A percentile compares a stretch with the other conserved stretches of the same genome.
Evolutionary conservation across 257 asterid species (phyloP).

Genomic region (Leonotis leonurus): DNA sequence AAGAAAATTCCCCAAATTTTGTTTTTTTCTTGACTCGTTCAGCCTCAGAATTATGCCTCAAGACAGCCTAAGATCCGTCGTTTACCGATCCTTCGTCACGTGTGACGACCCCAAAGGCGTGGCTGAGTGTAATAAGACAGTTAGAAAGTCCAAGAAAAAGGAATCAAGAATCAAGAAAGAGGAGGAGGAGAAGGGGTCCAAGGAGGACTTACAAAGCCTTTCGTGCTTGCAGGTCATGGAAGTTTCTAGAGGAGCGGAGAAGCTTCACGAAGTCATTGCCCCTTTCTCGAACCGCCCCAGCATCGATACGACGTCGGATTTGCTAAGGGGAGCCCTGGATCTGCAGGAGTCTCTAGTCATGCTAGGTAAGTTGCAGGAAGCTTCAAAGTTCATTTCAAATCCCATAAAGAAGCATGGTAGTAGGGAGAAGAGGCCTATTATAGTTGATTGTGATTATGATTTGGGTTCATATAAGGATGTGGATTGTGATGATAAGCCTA

Average conservation of each 20-base stretch:
- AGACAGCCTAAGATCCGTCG: constrained; percentile 51
- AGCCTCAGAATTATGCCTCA: constrained; percentile 42
- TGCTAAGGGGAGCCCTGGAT: constrained; percentile 63
- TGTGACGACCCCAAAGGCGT: constrained; percentile 77
- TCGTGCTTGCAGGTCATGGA: constrained; percentile 53
- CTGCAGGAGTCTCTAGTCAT: constrained; percentile 50
- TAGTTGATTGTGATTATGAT: too few species aligned
- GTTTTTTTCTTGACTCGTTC: too few species aligned
- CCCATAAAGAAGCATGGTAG: neutral
- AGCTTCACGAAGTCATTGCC: constrained; percentile 36
- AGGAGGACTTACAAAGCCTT: constrained; percentile 27
- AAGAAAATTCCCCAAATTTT: neutral
- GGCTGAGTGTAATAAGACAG: constrained; percentile 46
- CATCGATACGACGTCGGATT: constrained; percentile 31
- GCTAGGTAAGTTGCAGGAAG: constrained; percentile 59
- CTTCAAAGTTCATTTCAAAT: constrained; percentile 21
- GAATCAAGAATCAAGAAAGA: constrained; percentile 15
- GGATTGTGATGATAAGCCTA: constrained; percentile 17
- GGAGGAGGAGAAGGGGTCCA: constrained; percentile 16
- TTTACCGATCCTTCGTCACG: constrained; percentile 56
- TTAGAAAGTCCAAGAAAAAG: constrained; percentile 39
- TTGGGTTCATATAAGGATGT: too few species aligned
- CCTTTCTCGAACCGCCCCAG: constrained; percentile 34
- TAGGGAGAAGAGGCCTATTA: neutral
- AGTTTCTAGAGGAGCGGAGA: constrained; percentile 52